A percentile compares a stretch with the other conserved stretches of the same genome.
Conservation (phyloP, 2,329 filamentous ascomycete species). For the Colletotrichum tofieldiae region DNA sequence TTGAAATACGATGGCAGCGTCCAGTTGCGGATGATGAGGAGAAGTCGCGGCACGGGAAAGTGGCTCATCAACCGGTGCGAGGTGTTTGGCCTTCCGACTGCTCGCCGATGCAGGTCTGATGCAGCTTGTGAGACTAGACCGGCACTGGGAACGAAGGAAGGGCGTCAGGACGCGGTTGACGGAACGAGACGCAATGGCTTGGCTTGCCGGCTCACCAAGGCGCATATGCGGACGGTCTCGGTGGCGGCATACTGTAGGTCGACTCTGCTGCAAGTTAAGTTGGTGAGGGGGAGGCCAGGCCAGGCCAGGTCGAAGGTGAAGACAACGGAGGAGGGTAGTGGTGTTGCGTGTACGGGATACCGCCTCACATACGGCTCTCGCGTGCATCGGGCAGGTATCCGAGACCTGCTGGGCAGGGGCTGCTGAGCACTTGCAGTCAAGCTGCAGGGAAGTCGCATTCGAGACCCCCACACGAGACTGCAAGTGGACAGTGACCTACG, state of each 20-base stretch:
- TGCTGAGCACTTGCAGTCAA: constrained; percentile 31
- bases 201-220: constrained; percentile 25
- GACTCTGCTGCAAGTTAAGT: constrained; percentile 21
- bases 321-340: background rate
- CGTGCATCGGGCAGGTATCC: constrained; percentile 17
- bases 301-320: constrained; percentile 2
- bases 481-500: constrained; percentile 27
- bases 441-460: constrained; percentile 31
- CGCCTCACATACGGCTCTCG: background rate
- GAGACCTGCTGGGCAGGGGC: constrained; percentile 26
- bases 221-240: constrained; percentile 23
- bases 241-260: background rate
- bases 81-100: constrained; percentile 16
- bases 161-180: constrained; percentile 27
- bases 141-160: constrained; percentile 17
- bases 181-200: constrained; percentile 30
- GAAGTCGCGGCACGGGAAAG: constrained; percentile 1
- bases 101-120: constrained; percentile 25
- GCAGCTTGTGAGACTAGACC: constrained; percentile 26
- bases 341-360: constrained; percentile 14
- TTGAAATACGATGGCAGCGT: constrained; percentile 1
- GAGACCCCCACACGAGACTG: constrained; percentile 37
- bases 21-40: constrained; percentile 7
- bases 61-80: constrained; percentile 4
- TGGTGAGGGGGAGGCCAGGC: constrained; percentile 16